A percentile compares a stretch with the other conserved stretches of the same genome.
These are phyloP conservation scores for Suillus cothurnatus DNA, from an alignment of 768 basidiomycete genomes.

Conservation along the genomic window DNA sequence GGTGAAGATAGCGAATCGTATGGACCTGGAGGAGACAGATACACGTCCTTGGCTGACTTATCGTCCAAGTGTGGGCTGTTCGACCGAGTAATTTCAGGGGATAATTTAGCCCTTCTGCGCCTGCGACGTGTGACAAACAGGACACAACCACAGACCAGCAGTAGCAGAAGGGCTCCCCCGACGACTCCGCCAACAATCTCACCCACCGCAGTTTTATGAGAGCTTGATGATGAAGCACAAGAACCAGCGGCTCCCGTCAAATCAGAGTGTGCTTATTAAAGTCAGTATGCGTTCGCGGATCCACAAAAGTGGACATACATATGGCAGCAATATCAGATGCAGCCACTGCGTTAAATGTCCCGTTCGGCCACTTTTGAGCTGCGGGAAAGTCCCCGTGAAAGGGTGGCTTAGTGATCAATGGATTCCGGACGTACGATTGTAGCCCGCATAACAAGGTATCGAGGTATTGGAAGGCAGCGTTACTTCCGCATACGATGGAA, in stretches of 20 bases:
- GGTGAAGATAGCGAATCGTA: neutral
- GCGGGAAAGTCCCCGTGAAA: neutral
- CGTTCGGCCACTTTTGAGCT: constrained; percentile 26
- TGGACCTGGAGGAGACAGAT: constrained; percentile 1
- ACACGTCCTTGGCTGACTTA: neutral
- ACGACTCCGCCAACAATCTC: constrained; percentile 27
- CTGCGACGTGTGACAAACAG: constrained; percentile 16
- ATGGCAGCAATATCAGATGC: constrained; percentile 17
- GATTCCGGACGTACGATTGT: constrained; percentile 21
- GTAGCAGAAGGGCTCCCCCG: constrained; percentile 17
- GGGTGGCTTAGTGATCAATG: neutral
- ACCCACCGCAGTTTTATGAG: constrained; percentile 15
- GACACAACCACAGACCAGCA: constrained; percentile 16
- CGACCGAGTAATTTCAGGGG: constrained; percentile 1
- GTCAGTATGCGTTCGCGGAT: neutral
- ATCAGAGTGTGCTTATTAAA: constrained; percentile 16
- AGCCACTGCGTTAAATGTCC: constrained; percentile 17
- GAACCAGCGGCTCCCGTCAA: constrained; percentile 20
- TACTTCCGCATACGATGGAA: constrained; percentile 18
- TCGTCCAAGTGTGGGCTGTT: neutral
- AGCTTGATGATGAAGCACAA: constrained; percentile 6
- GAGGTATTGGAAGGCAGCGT: constrained; percentile 11
- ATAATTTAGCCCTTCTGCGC: constrained; percentile 8
- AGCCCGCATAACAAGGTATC: constrained; percentile 28
- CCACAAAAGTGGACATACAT: constrained; percentile 14